Percentiles rank a stretch among this genome's conserved stretches.
phyloP scores from a whole-genome alignment of 495 filamentous ascomycete genomes.

The Lasiosphaeria hispida region DNA sequence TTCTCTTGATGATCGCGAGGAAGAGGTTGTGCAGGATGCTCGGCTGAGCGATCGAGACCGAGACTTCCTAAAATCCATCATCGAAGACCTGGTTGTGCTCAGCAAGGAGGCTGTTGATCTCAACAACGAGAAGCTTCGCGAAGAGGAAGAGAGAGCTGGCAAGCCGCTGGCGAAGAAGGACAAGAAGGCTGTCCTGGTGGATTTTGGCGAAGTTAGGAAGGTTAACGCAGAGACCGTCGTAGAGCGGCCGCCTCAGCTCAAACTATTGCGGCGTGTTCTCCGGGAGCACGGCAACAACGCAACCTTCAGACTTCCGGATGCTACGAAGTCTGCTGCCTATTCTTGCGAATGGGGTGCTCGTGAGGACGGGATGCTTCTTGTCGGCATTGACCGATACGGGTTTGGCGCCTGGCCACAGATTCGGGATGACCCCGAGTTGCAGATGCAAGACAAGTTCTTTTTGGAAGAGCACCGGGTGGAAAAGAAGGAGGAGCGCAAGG shows the following conservation, averaged over 20 bases:
- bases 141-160: slow-evolving; percentile 69
- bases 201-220: slow-evolving; percentile 85
- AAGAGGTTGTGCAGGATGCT: slow-evolving; percentile 82
- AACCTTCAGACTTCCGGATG: slow-evolving; percentile 85
- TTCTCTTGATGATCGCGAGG: slow-evolving; percentile 77
- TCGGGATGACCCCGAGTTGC: slow-evolving; percentile 84
- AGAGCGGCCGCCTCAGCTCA: slow-evolving; percentile 84
- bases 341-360: slow-evolving; percentile 84
- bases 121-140: slow-evolving; percentile 64
- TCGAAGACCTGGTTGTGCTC: slow-evolving; percentile 48
- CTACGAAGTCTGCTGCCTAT: slow-evolving; percentile 82
- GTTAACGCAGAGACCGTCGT: slow-evolving; percentile 93
- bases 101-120: slow-evolving; percentile 68
- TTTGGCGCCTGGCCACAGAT: slow-evolving; percentile 94
- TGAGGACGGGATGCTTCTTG: slow-evolving; percentile 95
- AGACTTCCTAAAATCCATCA: slow-evolving; percentile 65
- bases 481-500: slow-evolving; percentile 86
- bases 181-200: slow-evolving; percentile 91
- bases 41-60: slow-evolving; percentile 76
- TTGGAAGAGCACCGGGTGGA: slow-evolving; percentile 97
- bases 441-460: slow-evolving; percentile 89
- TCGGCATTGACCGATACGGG: slow-evolving; percentile 88
- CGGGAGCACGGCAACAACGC: slow-evolving; percentile 59
- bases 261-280: slow-evolving; percentile 72
- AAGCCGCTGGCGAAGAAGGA: slow-evolving; percentile 89